phyloP scores from a whole-genome alignment of 2,329 filamentous ascomycete species.

The Didymella segeticola region DNA sequence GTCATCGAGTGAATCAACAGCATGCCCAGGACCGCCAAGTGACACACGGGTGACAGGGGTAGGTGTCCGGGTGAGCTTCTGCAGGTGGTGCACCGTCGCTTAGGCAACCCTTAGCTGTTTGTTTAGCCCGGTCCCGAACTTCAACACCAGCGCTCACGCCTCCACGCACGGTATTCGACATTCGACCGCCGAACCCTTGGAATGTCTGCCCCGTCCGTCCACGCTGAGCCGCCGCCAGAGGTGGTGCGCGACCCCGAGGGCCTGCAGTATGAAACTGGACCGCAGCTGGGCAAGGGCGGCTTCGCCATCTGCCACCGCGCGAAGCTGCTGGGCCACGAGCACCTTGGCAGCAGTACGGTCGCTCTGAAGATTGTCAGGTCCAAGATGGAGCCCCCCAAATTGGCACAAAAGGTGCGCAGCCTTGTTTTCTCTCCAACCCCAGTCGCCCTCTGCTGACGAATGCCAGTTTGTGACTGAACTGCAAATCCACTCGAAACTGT shows the following conservation, averaged over 20 bases:
- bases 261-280: conserved; percentile 75
- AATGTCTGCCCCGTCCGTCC: conserved; percentile 55
- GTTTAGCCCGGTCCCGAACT: conserved; percentile 23
- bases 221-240: conserved; percentile 59
- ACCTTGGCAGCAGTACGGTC: conserved; percentile 68
- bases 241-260: conserved; percentile 73
- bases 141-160: conserved; percentile 35
- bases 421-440: not conserved
- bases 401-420: conserved; percentile 79
- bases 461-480: conserved; percentile 77
- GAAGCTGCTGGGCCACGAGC: conserved; percentile 62
- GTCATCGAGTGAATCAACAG: not conserved
- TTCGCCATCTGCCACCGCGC: conserved; percentile 84
- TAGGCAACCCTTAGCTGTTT: conserved; percentile 16
- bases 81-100: not conserved
- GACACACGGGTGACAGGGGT: conserved; percentile 16
- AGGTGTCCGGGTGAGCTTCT: no score
- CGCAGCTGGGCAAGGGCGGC: conserved; percentile 78
- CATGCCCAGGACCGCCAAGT: conserved; percentile 2
- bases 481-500: conserved; percentile 98
- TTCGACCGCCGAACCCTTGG: conserved; percentile 27
- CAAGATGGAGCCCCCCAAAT: conserved; percentile 77
- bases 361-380: conserved; percentile 85
- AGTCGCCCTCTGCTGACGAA: conserved; percentile 29
- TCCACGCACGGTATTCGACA: conserved; percentile 24